Evolutionary conservation across 257 asterid genomes (phyloP), one percentile per base, ranked within the genome.

Genomic region (Penstemon barbatus): DNA sequence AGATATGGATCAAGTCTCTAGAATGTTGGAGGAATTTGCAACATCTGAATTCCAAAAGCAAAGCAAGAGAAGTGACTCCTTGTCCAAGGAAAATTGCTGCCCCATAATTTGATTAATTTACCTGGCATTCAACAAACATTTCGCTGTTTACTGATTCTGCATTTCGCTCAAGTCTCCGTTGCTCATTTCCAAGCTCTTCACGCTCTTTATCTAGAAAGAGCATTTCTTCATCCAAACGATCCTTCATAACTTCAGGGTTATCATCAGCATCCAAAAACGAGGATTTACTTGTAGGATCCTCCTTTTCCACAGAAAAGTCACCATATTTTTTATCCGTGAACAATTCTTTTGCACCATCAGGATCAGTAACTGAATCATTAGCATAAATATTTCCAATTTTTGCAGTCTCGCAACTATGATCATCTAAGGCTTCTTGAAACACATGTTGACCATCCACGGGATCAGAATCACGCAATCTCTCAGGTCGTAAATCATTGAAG

Each of bases 81-180:
- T 25, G 33, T 25, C 33, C 33, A 25, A 25, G 33, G 33, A 25
- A 25, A 25, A 25, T 25, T 25, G 33, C 33, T 25, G 33, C 2
- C 33, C 33, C 33, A 58, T 58, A 48, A 44, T 18, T 42, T 25
- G 51, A 11, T 12, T 37, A 58, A 49, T 74, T 52, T 53, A 90
- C 99, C 97, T 93, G 99, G 78, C 97, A 91, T 73, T 93, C 97
- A 13, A 90, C 86, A 78, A 93, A 93, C 96, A 93, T 90, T 77
- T 93, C 96, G 51, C 78, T 83, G 85, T 80, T 93, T 36, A 90
- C 96, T 68, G 99, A 87, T 67, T 85, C 99, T 40, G 99, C 91
- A 83, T 85, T 86, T 62, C 96, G 81, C 84, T 93, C 99, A 40
- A 76, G 90, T 81, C 82, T 87, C 74, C 85, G 80, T 78, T 89